A percentile compares a stretch with the other conserved stretches of the same genome.
Evolutionary conservation across 805 yeast species (phyloP).

Genomic region (Metschnikowia kunwiensis): DNA sequence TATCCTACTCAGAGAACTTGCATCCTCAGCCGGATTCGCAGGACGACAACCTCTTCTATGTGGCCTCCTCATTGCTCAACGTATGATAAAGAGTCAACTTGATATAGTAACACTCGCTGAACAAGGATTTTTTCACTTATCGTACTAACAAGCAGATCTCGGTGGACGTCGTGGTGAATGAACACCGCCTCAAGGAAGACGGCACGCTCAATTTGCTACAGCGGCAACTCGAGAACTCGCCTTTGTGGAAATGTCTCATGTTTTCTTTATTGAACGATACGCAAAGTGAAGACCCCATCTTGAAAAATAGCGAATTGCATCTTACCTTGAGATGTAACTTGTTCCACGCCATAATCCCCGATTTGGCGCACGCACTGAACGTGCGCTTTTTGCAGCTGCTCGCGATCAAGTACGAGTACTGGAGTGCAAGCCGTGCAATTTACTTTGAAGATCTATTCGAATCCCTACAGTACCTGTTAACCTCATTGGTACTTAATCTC

Average conservation of each 20-base stretch:
- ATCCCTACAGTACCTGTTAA: slow-evolving; percentile 23
- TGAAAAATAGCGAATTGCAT: not conserved
- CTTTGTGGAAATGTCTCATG: slow-evolving; percentile 10
- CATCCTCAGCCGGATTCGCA: not conserved
- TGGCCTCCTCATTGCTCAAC: slow-evolving; percentile 6
- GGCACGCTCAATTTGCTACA: slow-evolving; percentile 11
- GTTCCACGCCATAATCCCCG: slow-evolving; percentile 13
- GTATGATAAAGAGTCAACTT: too few species aligned
- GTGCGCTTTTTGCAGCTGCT: slow-evolving; percentile 12
- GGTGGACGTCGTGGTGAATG: slow-evolving; percentile 12
- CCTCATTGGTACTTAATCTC: slow-evolving; percentile 25
- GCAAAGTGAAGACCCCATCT: not conserved
- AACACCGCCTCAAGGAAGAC: slow-evolving; percentile 9
- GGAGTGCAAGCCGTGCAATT: slow-evolving; percentile 8
- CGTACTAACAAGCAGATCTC: slow-evolving; percentile 12
- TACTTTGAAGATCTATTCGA: slow-evolving; percentile 11
- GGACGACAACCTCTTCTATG: slow-evolving; percentile 2
- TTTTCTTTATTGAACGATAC: slow-evolving; percentile 2
- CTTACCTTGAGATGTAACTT: slow-evolving; percentile 14
- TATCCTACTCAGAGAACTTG: slow-evolving; percentile 3
- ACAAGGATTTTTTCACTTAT: not conserved
- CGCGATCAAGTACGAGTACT: slow-evolving; percentile 8
- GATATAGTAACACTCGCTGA: too few species aligned
- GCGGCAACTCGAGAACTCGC: slow-evolving; percentile 6
- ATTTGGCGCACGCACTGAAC: slow-evolving; percentile 8